These are phyloP conservation scores for Ballota nigra DNA, from an alignment of 257 asterid species.

Conservation along the genomic window DNA sequence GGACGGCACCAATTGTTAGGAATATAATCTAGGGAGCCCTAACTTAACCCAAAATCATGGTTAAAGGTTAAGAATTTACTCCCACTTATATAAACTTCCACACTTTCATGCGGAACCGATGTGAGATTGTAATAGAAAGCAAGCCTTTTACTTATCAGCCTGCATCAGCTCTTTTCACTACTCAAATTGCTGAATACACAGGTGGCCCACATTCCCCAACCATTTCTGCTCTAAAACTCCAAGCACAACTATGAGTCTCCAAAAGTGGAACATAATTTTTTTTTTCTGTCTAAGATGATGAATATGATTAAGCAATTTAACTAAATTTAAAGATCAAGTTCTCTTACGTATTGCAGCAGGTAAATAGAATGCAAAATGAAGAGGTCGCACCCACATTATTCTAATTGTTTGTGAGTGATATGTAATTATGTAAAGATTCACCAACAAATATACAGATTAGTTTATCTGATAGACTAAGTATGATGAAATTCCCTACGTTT, in stretches of 20 bases:
- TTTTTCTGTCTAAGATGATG: background rate
- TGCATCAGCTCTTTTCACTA: constrained; percentile 81
- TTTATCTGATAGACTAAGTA: constrained; percentile 29
- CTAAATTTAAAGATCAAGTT: background rate
- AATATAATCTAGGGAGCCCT: too few species aligned
- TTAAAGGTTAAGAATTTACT: too few species aligned
- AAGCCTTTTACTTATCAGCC: constrained; percentile 95
- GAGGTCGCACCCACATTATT: constrained; percentile 39
- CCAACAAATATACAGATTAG: constrained; percentile 29
- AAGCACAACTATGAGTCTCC: constrained; percentile 39
- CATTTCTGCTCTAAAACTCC: constrained; percentile 29
- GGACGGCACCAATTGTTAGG: too few species aligned
- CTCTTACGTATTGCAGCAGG: constrained; percentile 34
- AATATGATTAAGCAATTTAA: background rate
- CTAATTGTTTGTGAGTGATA: constrained; percentile 44
- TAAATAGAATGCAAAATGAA: constrained; percentile 26
- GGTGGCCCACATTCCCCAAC: constrained; percentile 30
- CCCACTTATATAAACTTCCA: too few species aligned
- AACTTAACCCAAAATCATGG: too few species aligned
- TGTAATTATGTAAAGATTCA: constrained; percentile 31
- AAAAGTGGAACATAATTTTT: constrained; percentile 10
- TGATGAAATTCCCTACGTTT: constrained; percentile 7
- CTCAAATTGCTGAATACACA: constrained; percentile 41
- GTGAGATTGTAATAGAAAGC: too few species aligned
- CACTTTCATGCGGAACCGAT: too few species aligned